phyloP scores from a whole-genome alignment of 2,329 filamentous ascomycete genomes.

The Bretziella fagacearum region DNA sequence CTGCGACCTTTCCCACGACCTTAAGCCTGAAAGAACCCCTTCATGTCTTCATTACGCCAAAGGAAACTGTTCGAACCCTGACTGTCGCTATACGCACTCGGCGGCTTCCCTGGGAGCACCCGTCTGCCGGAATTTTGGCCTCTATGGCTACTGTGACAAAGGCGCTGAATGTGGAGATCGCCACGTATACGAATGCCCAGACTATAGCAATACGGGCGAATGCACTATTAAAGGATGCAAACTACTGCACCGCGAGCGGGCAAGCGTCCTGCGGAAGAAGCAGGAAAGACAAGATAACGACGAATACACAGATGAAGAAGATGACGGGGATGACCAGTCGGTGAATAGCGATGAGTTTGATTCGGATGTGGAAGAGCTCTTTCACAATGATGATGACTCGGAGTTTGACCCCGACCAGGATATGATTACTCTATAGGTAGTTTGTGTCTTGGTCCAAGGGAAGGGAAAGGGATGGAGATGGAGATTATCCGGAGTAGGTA shows the following conservation, averaged over 20 bases:
- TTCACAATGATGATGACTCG: conserved; percentile 32
- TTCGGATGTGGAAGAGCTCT: conserved; percentile 56
- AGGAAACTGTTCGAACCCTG: conserved; percentile 72
- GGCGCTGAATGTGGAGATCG: conserved; percentile 62
- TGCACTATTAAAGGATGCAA: conserved; percentile 73
- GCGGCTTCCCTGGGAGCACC: conserved; percentile 57
- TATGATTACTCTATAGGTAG: conserved; percentile 14
- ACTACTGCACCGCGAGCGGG: conserved; percentile 73
- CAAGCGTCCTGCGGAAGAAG: conserved; percentile 57
- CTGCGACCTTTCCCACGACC: conserved; percentile 84
- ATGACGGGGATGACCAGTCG: conserved; percentile 62
- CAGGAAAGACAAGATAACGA: conserved; percentile 26
- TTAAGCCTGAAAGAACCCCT: conserved; percentile 67
- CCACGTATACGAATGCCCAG: conserved; percentile 85
- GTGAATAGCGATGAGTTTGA: conserved; percentile 64
- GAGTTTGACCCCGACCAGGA: conserved; percentile 14
- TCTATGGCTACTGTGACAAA: conserved; percentile 75
- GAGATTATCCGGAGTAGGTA: too few species aligned
- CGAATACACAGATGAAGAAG: conserved; percentile 55
- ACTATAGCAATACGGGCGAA: conserved; percentile 77
- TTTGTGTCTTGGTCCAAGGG: not conserved
- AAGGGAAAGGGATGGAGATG: too few species aligned
- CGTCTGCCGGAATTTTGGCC: conserved; percentile 72
- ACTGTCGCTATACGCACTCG: conserved; percentile 77
- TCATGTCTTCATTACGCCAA: conserved; percentile 80